Evolutionary conservation across 2,329 filamentous ascomycete species (phyloP), one percentile per base, ranked within the genome.

Genomic region (Calonectria honghensis): DNA sequence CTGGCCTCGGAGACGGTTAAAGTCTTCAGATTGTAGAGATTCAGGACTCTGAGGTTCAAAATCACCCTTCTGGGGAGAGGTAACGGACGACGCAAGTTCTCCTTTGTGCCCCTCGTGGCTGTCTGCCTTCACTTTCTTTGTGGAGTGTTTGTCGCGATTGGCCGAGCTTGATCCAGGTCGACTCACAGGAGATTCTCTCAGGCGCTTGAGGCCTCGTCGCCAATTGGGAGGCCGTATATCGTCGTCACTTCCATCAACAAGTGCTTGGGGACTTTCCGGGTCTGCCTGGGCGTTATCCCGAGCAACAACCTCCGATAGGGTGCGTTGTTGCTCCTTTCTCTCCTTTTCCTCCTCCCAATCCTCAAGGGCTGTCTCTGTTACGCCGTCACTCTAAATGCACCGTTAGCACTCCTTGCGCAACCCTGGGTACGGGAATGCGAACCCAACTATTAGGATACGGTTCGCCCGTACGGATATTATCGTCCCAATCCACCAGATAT

Each of bases 401-500:
- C 45, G 66, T 85, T 66, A 83, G 81, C 76, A 39, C 67, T 31
- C 35, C 69, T 71, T 71, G 69, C 57, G 57, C 61, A 72, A 31
- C 63, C 67, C 68, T 64, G 31, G 50, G 32, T 9, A 27, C n/a
- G 35, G 72, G 61, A 50, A 77, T 78, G 73, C 77, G 41, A 74
- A 84, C 83, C 85, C 86, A 87, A 66, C 82, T 81, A 32, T 84
- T 81, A 35, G 73, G 35, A 73, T 84, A 85, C 18, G 70, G 32
- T 70, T 86, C 75, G 39, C 85, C 84, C 3, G 84, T 85, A 5
- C 73, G 68, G 29, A 66, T 32, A 66, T 84, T 77, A 73, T 83
- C 80, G 68, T 84, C 84, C 85, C 86, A 87, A 70, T 86, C 83
- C 18, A 87, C 83, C 24, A 86, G 75, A 57, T 86, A 87, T 70